These are phyloP conservation scores for Sphagnum fallax DNA, from an alignment of 228 moss, liverwort and hornwort species.

Conservation along the genomic window DNA sequence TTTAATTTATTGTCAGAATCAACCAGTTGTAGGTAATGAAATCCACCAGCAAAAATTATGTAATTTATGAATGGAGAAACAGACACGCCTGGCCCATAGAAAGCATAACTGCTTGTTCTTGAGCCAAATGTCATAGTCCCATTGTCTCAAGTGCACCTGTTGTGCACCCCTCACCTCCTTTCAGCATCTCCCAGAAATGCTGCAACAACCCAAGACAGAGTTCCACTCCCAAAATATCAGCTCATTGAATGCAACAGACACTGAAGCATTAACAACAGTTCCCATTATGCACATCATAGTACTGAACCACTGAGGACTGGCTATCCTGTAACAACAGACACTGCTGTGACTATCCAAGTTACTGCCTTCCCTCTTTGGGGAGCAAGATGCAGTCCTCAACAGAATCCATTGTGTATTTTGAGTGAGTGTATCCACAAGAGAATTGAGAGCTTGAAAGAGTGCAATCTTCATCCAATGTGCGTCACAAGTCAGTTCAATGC, in stretches of 20 bases:
- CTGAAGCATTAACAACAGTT: background rate
- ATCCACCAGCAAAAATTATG: too few species aligned
- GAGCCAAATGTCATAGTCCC: conserved; percentile 55
- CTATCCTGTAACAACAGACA: background rate
- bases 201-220: conserved; percentile 9
- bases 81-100: conserved; percentile 77
- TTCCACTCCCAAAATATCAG: background rate
- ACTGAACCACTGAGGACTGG: background rate
- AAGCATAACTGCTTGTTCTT: conserved; percentile 62
- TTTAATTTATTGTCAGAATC: too few species aligned
- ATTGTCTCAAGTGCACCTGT: conserved; percentile 67
- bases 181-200: conserved; percentile 89
- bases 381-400: too few species aligned
- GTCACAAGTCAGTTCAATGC: too few species aligned
- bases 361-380: too few species aligned
- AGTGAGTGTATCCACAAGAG: too few species aligned
- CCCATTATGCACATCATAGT: background rate
- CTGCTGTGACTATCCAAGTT: background rate
- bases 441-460: too few species aligned
- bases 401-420: too few species aligned
- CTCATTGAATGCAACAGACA: background rate
- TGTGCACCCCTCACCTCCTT: conserved; percentile 83
- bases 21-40: too few species aligned
- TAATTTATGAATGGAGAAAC: too few species aligned
- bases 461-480: too few species aligned